Evolutionary conservation across 345 rosid genomes (phyloP).

Genomic region (Punica granatum): DNA sequence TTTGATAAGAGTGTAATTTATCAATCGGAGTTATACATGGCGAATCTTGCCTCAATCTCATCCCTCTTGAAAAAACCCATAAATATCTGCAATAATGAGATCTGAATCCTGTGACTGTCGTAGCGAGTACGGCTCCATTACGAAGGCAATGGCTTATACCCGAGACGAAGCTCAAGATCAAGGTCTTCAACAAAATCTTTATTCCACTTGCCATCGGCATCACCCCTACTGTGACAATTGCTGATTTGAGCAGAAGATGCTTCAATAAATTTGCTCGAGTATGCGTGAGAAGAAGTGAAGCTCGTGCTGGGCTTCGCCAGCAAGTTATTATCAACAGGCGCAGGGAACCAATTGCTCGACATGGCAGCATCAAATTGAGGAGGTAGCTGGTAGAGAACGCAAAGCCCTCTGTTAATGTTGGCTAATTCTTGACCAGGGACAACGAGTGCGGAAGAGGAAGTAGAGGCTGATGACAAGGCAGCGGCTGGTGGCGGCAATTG

Average conservation of each 20-base stretch:
- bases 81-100: not conserved
- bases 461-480: conserved; percentile 16
- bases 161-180: conserved; percentile 90
- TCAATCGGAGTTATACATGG: not conserved
- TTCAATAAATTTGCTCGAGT: not conserved
- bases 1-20: not conserved
- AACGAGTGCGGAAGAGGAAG: conserved; percentile 30
- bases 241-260: not conserved
- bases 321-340: not conserved
- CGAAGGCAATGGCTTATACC: conserved; percentile 31
- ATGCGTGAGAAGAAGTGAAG: not conserved
- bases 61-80: not conserved
- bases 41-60: not conserved
- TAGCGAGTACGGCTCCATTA: not conserved
- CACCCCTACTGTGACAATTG: not conserved
- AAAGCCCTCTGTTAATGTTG: conserved; percentile 36
- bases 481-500: conserved; percentile 12
- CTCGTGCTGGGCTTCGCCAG: not conserved
- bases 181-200: conserved; percentile 46
- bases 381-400: conserved; percentile 64
- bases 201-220: conserved; percentile 14
- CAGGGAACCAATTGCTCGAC: not conserved
- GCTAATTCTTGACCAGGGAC: conserved; percentile 41
- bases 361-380: conserved; percentile 25
- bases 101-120: not conserved